Evolutionary conservation across 441 rosid species (phyloP), one percentile per base, ranked within the genome.

Genomic region (Pelargonium myrrhifolium): DNA sequence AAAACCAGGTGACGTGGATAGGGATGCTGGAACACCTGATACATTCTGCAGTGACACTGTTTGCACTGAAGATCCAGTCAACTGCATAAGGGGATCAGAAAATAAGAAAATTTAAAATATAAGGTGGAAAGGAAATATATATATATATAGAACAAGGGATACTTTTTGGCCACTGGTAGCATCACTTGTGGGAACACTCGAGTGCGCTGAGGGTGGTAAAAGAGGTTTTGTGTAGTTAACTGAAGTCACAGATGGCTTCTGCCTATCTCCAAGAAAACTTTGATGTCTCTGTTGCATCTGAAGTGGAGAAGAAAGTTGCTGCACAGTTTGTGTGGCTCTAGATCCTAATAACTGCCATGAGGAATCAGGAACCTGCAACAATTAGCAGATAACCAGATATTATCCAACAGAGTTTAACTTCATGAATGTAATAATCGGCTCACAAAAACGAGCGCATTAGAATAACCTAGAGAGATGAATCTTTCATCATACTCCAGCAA

Each of bases 271-370:
- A 72, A 84, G 64, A 61, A 35, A 61, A 14, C 64, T 74, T 71
- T 95, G 96, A 70, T 66, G 84, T 64, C 83, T 82, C 71, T 71
- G 89, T 68, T 87, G 93, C 79, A 80, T 68, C 72, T 82, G 88
- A 43, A 80, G 74, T 45, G 76, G 60, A 18, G 85, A 83, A 65
- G 93, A 71, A 78, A 77, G 79, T 71, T 84, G 96, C 74, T 77
- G 82, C 72, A 74, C 82, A 56, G 84, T 76, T 56, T 77, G 88
- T 67, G 79, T 53, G 63, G 78, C 72, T 71, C 68, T 75, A 73
- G 79, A 65, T 65, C 79, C 74, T 76, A 71, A 84, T 67, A 78
- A 75, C 93, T 93, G 86, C 77, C 78, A 76, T 37, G 70, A 42
- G 15, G 39, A 67, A 21, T 61, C 64, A 26, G 64, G 64, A 28